Conservation (phyloP, 202 grass and related monocot species). For the Miscanthus sacchariflorus region DNA sequence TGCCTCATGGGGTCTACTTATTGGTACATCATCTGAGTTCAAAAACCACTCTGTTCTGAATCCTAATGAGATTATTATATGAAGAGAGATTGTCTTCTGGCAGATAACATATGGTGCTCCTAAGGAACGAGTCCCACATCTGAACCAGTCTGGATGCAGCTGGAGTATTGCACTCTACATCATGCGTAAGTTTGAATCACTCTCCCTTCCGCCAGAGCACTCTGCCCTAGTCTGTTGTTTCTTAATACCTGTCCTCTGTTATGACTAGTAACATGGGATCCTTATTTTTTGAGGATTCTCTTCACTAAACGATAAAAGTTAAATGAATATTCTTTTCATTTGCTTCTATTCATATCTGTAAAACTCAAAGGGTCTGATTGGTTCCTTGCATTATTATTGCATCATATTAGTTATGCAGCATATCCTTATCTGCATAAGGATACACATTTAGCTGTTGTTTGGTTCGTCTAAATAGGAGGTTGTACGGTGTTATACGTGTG, state of each 20-base stretch:
- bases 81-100: slow-evolving; percentile 42
- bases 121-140: slow-evolving; percentile 66
- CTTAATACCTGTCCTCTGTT: not conserved
- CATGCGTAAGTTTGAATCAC: slow-evolving; percentile 58
- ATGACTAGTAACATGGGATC: not conserved
- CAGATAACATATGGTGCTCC: slow-evolving; percentile 96
- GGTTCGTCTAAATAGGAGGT: not conserved
- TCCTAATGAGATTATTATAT: slow-evolving; percentile 24
- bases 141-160: slow-evolving; percentile 60
- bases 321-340: not conserved
- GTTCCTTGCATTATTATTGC: not conserved
- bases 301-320: slow-evolving; percentile 17
- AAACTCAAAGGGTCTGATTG: not conserved
- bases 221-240: not conserved
- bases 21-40: slow-evolving; percentile 62
- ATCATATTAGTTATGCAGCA: not conserved
- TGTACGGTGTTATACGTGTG: not conserved
- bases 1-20: slow-evolving; percentile 75
- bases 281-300: slow-evolving; percentile 6
- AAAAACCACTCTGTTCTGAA: not conserved
- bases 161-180: slow-evolving; percentile 69
- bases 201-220: not conserved
- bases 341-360: not conserved
- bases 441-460: not conserved
- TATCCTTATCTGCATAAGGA: not conserved